Evolutionary conservation across 139 green algal genomes (phyloP).

Genomic region (Gonium pectorale): DNA sequence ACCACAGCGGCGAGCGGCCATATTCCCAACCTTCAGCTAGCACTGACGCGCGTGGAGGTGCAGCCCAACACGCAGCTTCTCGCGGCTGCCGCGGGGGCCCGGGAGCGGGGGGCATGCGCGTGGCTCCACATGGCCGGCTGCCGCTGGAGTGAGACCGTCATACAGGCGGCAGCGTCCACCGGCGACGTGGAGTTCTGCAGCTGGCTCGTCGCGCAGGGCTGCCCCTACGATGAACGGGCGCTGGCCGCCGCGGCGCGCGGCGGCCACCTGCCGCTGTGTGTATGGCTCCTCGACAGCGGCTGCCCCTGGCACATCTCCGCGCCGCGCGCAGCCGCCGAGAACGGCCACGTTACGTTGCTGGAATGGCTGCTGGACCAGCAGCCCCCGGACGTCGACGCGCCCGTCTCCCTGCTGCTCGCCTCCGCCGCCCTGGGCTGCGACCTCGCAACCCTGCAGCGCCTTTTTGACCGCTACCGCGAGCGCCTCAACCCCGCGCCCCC

Average conservation of each 20-base stretch:
- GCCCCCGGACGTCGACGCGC: background rate
- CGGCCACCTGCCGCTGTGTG: background rate
- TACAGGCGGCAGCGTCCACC: background rate
- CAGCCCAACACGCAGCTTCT: background rate
- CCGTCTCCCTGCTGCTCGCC: background rate
- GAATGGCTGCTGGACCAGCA: background rate
- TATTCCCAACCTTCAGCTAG: background rate
- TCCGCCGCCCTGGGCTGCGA: background rate
- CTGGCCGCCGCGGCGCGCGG: background rate
- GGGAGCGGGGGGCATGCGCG: background rate
- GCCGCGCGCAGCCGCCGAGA: background rate
- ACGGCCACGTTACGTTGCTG: background rate
- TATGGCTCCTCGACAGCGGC: background rate
- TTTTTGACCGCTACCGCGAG: background rate
- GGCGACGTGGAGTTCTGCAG: background rate
- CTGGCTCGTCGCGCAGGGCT: background rate
- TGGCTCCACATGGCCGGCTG: background rate
- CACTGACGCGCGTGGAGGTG: background rate
- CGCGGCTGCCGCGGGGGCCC: background rate
- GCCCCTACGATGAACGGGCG: background rate
- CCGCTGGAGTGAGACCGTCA: background rate
- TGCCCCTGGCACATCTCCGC: background rate
- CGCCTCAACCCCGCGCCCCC: no score
- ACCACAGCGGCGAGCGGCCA: slow-evolving; percentile 4
- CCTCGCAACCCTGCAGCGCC: background rate